Conservation (phyloP, 2,329 filamentous ascomycete species). For the Calonectria pseudoreteaudii region DNA sequence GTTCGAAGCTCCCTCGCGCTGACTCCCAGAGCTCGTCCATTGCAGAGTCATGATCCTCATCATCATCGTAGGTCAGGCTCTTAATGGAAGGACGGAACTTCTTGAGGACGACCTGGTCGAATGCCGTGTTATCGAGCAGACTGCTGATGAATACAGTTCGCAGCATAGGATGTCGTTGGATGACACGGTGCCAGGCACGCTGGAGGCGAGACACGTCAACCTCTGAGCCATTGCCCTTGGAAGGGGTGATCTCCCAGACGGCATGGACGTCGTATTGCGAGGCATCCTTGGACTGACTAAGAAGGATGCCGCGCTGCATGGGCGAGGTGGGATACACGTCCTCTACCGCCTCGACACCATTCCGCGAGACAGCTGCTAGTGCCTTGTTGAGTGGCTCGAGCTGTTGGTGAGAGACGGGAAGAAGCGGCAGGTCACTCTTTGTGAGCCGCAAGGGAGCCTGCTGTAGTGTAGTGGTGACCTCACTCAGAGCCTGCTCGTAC, state of each 20-base stretch:
- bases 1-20: slow-evolving; percentile 10
- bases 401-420: slow-evolving; percentile 33
- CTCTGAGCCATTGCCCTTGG: slow-evolving; percentile 31
- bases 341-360: slow-evolving; percentile 37
- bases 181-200: slow-evolving; percentile 54
- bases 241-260: slow-evolving; percentile 39
- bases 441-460: neutral
- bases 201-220: slow-evolving; percentile 29
- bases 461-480: neutral
- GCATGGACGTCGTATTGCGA: slow-evolving; percentile 50
- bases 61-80: slow-evolving; percentile 20
- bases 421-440: slow-evolving; percentile 49
- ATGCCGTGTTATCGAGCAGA: slow-evolving; percentile 55
- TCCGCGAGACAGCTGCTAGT: slow-evolving; percentile 21
- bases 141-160: slow-evolving; percentile 62
- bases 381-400: slow-evolving; percentile 29
- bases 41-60: slow-evolving; percentile 19
- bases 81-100: slow-evolving; percentile 18
- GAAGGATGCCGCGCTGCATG: slow-evolving; percentile 52
- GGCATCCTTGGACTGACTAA: slow-evolving; percentile 53
- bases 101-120: slow-evolving; percentile 58
- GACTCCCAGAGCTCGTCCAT: slow-evolving; percentile 12
- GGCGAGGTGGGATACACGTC: slow-evolving; percentile 51
- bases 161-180: slow-evolving; percentile 55
- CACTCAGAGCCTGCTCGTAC: neutral